Evolutionary conservation across 805 yeast genomes (phyloP).

Genomic region (Kazachstania martiniae): DNA sequence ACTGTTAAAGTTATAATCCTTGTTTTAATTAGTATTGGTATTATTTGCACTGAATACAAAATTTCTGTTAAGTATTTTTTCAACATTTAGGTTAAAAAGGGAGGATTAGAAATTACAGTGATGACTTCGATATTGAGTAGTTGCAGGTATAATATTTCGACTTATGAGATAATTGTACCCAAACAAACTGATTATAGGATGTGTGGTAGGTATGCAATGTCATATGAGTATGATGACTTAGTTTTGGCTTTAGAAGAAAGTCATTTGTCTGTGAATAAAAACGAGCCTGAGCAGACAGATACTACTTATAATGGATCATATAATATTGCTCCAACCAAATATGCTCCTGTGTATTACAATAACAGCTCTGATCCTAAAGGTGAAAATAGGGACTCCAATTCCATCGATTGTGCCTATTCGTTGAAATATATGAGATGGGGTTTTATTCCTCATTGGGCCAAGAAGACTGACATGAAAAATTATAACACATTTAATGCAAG

Average conservation of each 20-base stretch:
- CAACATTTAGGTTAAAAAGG: no score
- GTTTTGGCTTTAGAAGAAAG: conserved; percentile 7
- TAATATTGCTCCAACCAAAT: conserved; percentile 53
- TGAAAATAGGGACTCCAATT: no score
- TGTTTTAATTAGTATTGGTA: no score
- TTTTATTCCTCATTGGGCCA: conserved; percentile 58
- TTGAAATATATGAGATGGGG: conserved; percentile 70
- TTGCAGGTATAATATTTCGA: no score
- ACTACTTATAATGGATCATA: conserved; percentile 26
- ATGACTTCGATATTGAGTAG: no score
- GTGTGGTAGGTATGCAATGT: conserved; percentile 56
- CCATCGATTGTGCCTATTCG: no score
- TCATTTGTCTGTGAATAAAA: conserved; percentile 1
- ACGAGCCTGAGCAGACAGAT: conserved; percentile 12
- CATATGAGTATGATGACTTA: conserved; percentile 20
- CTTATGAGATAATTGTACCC: no score
- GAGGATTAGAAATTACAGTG: no score
- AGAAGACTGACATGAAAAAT: conserved; percentile 26
- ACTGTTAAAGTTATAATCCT: no score
- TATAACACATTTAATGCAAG: conserved; percentile 66
- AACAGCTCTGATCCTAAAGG: not conserved
- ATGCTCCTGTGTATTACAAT: conserved; percentile 31
- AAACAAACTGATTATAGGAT: no score
- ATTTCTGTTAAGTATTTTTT: no score
- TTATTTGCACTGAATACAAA: no score